Evolutionary conservation across 805 yeast species (phyloP), one percentile per base, ranked within the genome.

Genomic region (Starmera dryadoides): DNA sequence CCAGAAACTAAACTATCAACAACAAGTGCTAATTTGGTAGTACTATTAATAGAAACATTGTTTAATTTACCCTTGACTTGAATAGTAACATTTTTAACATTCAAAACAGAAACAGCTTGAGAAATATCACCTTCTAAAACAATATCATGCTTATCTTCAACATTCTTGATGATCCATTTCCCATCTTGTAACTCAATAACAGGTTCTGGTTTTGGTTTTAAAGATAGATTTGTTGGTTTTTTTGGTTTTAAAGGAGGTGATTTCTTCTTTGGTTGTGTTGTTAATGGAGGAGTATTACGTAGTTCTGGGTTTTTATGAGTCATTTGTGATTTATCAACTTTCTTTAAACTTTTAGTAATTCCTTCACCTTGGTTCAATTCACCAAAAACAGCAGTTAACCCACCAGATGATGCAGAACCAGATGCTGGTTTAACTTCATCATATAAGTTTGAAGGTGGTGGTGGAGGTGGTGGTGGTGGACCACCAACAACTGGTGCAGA

Each of bases 381-480:
- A n/a, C 86, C 81, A 60, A 93, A 93, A 12, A 93, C 96, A 2
- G 98, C 98, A 49, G 70, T 72, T 67, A 91, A 76, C 32, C 95
- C 93, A 33, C 68, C 67, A 18, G 57, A 40, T 42, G 58, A 38
- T 14, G 56, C 47, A 8, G 58, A 37, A 1, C 57, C 38, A 6
- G 57, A 38, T 11, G 46, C 51, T 0, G 64, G 40, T 17, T 59
- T 52, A 2, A 53, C 56, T 42, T 74, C 78, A 32, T 47, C 57
- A 54, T 78, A 85, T 29, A 83, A 67, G 41, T 79, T 65, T 9
- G 94, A 79, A 21, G 95, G 91, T 9, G 96, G 95, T 2, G 94
- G 87, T 2, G 93, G 91, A 4, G 95, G 95, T 3, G 95, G 95
- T 2, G 97, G 97, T 15, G 95, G 94, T 6, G 89, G 86, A 32